These are phyloP conservation scores for Schizosaccharomyces pombe DNA, from an alignment of 805 yeast genomes.

Conservation along the genomic window DNA sequence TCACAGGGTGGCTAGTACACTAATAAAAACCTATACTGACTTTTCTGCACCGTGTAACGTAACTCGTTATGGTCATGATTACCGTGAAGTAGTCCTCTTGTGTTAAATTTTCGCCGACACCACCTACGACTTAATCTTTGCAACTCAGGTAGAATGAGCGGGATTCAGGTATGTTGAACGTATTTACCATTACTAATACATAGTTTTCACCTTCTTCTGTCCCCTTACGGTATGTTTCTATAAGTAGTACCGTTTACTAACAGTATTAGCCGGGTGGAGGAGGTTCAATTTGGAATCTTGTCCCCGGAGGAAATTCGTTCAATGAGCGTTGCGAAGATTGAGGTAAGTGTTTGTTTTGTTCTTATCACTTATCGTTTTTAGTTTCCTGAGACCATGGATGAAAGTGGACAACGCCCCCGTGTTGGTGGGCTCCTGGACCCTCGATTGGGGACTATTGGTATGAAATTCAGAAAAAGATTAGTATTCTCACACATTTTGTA, in stretches of 20 bases:
- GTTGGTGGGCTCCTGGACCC: conserved; percentile 96
- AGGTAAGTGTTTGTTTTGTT: conserved; percentile 13
- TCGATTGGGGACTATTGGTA: conserved; percentile 73
- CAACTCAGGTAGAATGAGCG: conserved; percentile 3
- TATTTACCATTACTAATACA: not conserved
- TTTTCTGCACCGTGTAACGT: too few relatives aligned
- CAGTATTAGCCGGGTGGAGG: conserved; percentile 2
- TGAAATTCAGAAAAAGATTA: not conserved
- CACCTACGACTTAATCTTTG: not conserved
- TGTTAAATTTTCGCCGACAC: not conserved
- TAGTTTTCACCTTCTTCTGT: conserved; percentile 4
- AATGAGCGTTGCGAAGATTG: conserved; percentile 90
- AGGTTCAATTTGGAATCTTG: conserved; percentile 87
- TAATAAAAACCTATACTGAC: too few relatives aligned
- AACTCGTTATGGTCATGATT: not conserved
- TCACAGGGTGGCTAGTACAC: too few relatives aligned
- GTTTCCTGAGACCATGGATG: conserved; percentile 99
- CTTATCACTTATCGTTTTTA: not conserved
- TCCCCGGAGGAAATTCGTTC: conserved; percentile 97
- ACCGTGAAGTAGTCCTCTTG: not conserved
- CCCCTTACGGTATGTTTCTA: conserved; percentile 2
- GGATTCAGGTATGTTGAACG: not conserved
- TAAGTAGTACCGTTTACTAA: not conserved
- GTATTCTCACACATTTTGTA: not conserved
- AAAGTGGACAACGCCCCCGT: conserved; percentile 78